Conservation (phyloP, 2,329 filamentous ascomycete genomes). For the Diaporthe sp. region DNA sequence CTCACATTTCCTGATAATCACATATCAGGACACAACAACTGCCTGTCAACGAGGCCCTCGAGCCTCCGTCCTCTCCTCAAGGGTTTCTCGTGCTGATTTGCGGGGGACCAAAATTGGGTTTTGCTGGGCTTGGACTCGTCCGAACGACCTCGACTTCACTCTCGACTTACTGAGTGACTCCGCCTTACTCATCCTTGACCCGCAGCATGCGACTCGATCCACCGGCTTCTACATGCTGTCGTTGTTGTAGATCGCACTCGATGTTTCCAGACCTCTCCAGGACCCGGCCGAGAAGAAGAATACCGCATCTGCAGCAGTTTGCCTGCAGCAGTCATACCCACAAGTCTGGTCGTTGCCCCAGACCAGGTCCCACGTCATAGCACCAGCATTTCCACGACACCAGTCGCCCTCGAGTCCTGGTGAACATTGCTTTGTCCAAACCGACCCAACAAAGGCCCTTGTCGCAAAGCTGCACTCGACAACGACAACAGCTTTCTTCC, state of each 20-base stretch:
- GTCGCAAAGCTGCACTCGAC: slow-evolving; percentile 26
- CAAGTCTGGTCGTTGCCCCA: background rate
- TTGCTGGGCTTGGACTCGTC: background rate
- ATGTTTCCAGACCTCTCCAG: slow-evolving; percentile 31
- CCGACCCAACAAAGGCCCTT: background rate
- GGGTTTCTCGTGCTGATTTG: background rate
- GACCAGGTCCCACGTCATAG: slow-evolving; percentile 34
- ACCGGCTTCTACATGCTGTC: slow-evolving; percentile 13
- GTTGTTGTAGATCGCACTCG: slow-evolving; percentile 23
- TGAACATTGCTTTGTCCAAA: slow-evolving; percentile 14
- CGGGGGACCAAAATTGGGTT: background rate
- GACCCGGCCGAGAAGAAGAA: slow-evolving; percentile 30
- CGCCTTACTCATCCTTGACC: slow-evolving; percentile 12
- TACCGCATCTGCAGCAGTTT: slow-evolving; percentile 16
- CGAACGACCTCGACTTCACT: background rate
- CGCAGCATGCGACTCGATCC: slow-evolving; percentile 23
- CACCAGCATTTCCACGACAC: slow-evolving; percentile 13
- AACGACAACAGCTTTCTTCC: background rate
- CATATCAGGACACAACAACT: background rate
- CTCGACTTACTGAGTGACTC: background rate
- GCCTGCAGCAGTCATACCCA: slow-evolving; percentile 25
- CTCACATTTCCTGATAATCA: slow-evolving; percentile 22
- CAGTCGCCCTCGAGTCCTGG: slow-evolving; percentile 3
- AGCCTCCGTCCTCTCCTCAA: background rate
- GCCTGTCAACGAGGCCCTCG: background rate